Evolutionary conservation across 1,284 basidiomycete species (phyloP).

Genomic region (Ceratorhiza oryzae-sativae): DNA sequence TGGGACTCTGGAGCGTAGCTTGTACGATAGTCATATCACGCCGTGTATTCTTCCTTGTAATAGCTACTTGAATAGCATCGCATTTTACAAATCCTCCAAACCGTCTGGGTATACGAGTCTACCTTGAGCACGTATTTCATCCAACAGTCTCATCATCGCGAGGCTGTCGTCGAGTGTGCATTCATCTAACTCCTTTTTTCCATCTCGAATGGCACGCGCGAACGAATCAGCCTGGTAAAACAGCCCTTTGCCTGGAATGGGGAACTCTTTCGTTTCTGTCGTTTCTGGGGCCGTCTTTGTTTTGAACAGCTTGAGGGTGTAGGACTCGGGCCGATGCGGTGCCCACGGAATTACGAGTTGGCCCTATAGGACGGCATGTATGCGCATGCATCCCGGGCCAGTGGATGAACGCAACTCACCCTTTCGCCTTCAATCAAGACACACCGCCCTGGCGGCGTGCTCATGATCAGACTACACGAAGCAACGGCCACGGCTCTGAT

Average conservation of each 20-base stretch:
- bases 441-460: constrained; percentile 40
- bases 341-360: constrained; percentile 44
- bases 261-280: constrained; percentile 45
- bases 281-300: constrained; percentile 45
- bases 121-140: constrained; percentile 45
- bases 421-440: constrained; percentile 38
- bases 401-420: constrained; percentile 10
- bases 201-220: constrained; percentile 55
- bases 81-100: constrained; percentile 8
- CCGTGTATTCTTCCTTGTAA: constrained; percentile 10
- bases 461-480: constrained; percentile 40
- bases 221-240: constrained; percentile 52
- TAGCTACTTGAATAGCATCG: constrained; percentile 18
- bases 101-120: constrained; percentile 16
- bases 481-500: constrained; percentile 47
- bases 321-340: constrained; percentile 44
- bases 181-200: constrained; percentile 48
- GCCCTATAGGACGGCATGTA: constrained; percentile 35
- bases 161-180: constrained; percentile 50
- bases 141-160: constrained; percentile 52
- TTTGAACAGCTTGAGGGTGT: constrained; percentile 46
- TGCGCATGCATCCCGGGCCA: background rate
- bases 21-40: constrained; percentile 30
- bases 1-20: constrained; percentile 29
- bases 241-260: constrained; percentile 49